Conservation (phyloP, 2,329 filamentous ascomycete genomes). For the Ophiosphaerella herpotricha region DNA sequence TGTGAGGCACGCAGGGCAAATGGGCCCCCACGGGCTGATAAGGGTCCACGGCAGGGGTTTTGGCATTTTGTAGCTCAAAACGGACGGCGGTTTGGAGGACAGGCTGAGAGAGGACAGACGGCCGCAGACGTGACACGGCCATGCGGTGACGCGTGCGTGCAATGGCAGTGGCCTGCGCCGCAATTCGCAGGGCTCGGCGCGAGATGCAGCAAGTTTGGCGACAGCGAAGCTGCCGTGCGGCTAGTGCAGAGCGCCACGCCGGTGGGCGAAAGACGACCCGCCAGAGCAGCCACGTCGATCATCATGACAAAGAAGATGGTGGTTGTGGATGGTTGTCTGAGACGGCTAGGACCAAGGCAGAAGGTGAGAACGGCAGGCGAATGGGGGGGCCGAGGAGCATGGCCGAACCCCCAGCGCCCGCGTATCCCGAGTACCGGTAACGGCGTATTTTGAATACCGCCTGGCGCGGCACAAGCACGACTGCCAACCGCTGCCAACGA, state of each 20-base stretch:
- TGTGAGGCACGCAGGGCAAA: no score
- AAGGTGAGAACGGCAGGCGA: conserved; percentile 11
- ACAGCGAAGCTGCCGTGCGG: no score
- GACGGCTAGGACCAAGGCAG: conserved; percentile 10
- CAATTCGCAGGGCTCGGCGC: conserved; percentile 9
- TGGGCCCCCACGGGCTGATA: conserved; percentile 22
- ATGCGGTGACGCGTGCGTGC: conserved; percentile 11
- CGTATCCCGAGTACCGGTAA: no score
- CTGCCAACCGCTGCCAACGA: no score
- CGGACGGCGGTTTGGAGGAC: conserved; percentile 12
- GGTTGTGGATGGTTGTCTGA: neutral
- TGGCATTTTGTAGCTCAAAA: conserved; percentile 14
- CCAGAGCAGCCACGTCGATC: conserved; percentile 17
- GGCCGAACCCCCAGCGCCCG: no score
- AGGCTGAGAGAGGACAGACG: conserved; percentile 11
- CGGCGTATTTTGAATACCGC: no score
- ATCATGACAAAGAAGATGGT: conserved; percentile 19
- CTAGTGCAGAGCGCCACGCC: conserved; percentile 1
- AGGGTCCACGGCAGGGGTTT: conserved; percentile 1
- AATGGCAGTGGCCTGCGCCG: conserved; percentile 10
- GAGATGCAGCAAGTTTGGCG: no score
- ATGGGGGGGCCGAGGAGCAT: conserved; percentile 10
- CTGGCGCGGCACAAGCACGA: no score
- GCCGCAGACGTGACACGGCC: conserved; percentile 17
- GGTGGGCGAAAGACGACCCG: neutral